phyloP scores from a whole-genome alignment of 768 basidiomycete genomes.

The Tephrocybe sp. region DNA sequence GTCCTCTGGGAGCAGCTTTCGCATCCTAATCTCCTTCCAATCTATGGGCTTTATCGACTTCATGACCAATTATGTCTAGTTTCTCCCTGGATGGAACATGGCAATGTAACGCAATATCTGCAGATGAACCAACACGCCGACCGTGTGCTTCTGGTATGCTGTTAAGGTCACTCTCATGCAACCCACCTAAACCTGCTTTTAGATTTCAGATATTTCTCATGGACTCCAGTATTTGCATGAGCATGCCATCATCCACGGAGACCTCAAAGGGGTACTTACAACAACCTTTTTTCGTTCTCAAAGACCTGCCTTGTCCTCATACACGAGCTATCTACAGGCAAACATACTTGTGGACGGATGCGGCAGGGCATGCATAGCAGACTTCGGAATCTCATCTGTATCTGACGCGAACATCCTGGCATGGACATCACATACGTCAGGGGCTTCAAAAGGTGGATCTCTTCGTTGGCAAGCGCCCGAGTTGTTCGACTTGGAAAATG shows the following conservation, averaged over 20 bases:
- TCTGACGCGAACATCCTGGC: slow-evolving; percentile 16
- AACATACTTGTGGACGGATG: slow-evolving; percentile 23
- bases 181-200: not conserved
- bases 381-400: slow-evolving; percentile 24
- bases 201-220: slow-evolving; percentile 16
- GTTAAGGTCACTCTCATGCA: not conserved
- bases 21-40: slow-evolving; percentile 28
- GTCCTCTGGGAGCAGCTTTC: slow-evolving; percentile 26
- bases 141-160: slow-evolving; percentile 9
- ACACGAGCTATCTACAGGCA: slow-evolving; percentile 9
- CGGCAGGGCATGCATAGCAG: slow-evolving; percentile 22
- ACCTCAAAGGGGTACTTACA: slow-evolving; percentile 26
- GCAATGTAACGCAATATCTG: slow-evolving; percentile 30
- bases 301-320: not conserved
- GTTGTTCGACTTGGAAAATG: slow-evolving; percentile 6
- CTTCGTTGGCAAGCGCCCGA: slow-evolving; percentile 26
- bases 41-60: slow-evolving; percentile 25
- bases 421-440: slow-evolving; percentile 8
- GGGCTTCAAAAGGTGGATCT: slow-evolving; percentile 16
- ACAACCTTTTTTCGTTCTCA: not conserved
- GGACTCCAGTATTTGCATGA: slow-evolving; percentile 25
- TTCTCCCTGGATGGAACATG: slow-evolving; percentile 22
- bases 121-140: slow-evolving; percentile 16
- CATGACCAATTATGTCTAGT: slow-evolving; percentile 26
- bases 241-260: slow-evolving; percentile 24